These are phyloP conservation scores for Medicago arabica DNA, from an alignment of 306 rosid species.

Conservation along the genomic window DNA sequence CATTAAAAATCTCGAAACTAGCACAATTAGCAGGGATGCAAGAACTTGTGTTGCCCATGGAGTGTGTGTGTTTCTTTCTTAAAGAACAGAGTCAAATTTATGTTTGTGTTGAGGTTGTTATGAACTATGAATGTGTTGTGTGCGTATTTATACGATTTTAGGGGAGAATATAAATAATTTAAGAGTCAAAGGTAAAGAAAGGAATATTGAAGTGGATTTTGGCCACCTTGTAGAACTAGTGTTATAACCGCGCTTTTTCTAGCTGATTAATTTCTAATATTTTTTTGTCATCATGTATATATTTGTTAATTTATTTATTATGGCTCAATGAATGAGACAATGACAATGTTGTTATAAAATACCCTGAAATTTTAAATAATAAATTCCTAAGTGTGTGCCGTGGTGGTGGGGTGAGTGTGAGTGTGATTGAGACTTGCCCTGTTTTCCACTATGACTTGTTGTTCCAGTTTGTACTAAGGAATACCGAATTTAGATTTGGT, in stretches of 20 bases:
- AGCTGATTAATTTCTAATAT: too few species aligned
- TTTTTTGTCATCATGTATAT: too few species aligned
- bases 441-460: background rate
- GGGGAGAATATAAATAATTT: too few species aligned
- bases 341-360: too few species aligned
- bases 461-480: background rate
- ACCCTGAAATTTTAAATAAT: too few species aligned
- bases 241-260: too few species aligned
- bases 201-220: background rate
- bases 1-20: background rate
- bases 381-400: background rate
- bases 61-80: background rate
- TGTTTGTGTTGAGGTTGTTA: background rate
- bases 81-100: too few species aligned
- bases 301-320: too few species aligned
- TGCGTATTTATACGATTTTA: too few species aligned
- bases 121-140: background rate
- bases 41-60: slow-evolving; percentile 42
- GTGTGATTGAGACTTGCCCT: background rate
- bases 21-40: background rate
- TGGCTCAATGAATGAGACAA: too few species aligned
- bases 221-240: slow-evolving; percentile 59
- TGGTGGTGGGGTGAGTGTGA: background rate
- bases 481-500: background rate
- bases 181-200: too few species aligned